Percentiles rank a stretch among this genome's conserved stretches.
phyloP scores from a whole-genome alignment of 176 grass and related monocot genomes.

The Ensete glaucum region DNA sequence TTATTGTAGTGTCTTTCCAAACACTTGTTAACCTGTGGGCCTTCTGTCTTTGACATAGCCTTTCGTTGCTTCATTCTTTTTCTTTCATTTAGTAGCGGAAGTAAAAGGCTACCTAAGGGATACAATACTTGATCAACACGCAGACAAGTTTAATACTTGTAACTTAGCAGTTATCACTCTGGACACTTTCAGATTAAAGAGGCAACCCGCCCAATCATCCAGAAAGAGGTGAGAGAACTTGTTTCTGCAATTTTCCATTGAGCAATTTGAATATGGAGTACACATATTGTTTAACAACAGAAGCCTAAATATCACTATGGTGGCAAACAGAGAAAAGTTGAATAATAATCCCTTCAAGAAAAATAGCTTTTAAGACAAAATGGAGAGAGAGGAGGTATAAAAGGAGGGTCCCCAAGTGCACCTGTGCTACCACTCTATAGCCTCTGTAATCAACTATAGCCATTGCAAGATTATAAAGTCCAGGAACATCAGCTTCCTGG shows the following conservation, averaged over 20 bases:
- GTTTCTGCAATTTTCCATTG: too few species aligned
- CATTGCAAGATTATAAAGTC: conserved; percentile 98
- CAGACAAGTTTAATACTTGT: too few species aligned
- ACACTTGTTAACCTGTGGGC: not conserved
- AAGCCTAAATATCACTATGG: not conserved
- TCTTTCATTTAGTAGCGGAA: too few species aligned
- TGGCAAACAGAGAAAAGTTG: too few species aligned
- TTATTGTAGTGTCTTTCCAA: not conserved
- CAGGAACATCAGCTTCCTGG: conserved; percentile 90
- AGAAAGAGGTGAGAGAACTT: too few species aligned
- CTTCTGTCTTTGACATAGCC: not conserved
- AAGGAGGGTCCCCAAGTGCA: conserved; percentile 15
- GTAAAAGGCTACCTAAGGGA: too few species aligned
- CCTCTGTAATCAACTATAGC: conserved; percentile 98
- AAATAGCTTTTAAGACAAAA: not conserved
- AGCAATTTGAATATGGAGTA: too few species aligned
- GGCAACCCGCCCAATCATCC: too few species aligned
- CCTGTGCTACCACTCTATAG: conserved; percentile 96
- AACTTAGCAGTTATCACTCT: too few species aligned
- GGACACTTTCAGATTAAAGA: too few species aligned
- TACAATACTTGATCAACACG: too few species aligned
- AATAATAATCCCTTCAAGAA: not conserved
- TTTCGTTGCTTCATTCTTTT: too few species aligned
- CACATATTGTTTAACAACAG: not conserved
- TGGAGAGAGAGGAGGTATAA: not conserved